Base-by-base conservation (phyloP, 2,329 filamentous ascomycete genomes). In the Hypoxylon sp. region DNA sequence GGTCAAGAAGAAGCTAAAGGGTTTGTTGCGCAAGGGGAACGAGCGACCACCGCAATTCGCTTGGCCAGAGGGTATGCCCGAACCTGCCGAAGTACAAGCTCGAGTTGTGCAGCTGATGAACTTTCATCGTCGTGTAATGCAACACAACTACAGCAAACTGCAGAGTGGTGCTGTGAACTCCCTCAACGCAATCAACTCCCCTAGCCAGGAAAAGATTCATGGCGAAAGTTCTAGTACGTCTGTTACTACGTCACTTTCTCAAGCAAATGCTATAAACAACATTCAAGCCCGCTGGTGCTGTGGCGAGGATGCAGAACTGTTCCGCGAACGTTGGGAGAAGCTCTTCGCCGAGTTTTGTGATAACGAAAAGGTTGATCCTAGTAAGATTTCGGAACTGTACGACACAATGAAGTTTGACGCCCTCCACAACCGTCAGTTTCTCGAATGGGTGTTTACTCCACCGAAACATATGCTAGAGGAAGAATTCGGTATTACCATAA, bases 331-430 rank as follows among this genome's bases (percentile, higher is more conserved):
- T 30, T 99, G 96, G 96, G 96, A 98, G 81, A 99, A 99, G 82
- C 87, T 99, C 1, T 99, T 99, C 80, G 89, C 91, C 51, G 96
- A 99, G 77, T 99, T 99, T 75, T 96, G 92, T 72, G 97, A 99
- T 78, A 91, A 93, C 1, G 96, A 99, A 75, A 99, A 99, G 83
- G 94, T 98, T 17, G 96, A 99, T 79, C 97, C 97, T 17, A 97
- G 94, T 84, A 99, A 99, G 83, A 95, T 99, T 68, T 98, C 94
- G 4, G 96, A 99, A 82, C 87, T 99, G 2, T 99, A 99, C 79
- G 96, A 99, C 79, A 98, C 95, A 19, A 98, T 99, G 96, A 99
- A 99, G 80, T 99, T 98, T 71, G 96, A 99, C 79, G 96, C 96
- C 0, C 85, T 99, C 13, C 97, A 99, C 80, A 99, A 99, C 77